Percentiles rank a stretch among this genome's conserved stretches.
phyloP scores from a whole-genome alignment of 768 basidiomycete species.

The Suillus alpinus region DNA sequence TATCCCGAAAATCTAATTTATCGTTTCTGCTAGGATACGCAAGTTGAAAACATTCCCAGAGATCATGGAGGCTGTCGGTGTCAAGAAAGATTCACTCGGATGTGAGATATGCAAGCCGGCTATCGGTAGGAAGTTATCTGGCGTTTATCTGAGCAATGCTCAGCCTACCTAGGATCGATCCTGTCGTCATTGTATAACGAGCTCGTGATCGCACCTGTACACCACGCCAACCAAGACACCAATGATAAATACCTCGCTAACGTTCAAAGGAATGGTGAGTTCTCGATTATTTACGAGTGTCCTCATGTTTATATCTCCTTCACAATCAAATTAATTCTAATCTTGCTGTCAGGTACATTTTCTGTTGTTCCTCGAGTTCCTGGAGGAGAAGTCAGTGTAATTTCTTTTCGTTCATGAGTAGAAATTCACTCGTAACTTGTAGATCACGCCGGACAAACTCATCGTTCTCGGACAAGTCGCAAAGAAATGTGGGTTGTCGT shows the following conservation, averaged over 20 bases:
- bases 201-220: constrained; percentile 57
- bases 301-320: neutral
- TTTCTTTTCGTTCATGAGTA: neutral
- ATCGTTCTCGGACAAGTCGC: constrained; percentile 64
- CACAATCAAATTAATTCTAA: neutral
- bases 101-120: constrained; percentile 77
- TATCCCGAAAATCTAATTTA: neutral
- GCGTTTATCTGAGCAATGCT: neutral
- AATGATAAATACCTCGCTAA: constrained; percentile 71
- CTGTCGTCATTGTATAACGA: constrained; percentile 59
- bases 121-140: constrained; percentile 37
- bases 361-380: constrained; percentile 71
- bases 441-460: constrained; percentile 62
- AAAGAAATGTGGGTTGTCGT: constrained; percentile 47
- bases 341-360: constrained; percentile 45
- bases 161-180: constrained; percentile 28
- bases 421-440: neutral
- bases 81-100: constrained; percentile 48
- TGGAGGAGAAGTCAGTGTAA: constrained; percentile 52
- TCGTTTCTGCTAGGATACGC: constrained; percentile 43
- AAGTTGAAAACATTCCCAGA: constrained; percentile 53
- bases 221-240: constrained; percentile 71
- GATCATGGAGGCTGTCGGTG: constrained; percentile 50
- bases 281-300: neutral
- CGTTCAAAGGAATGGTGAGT: constrained; percentile 60